A percentile compares a stretch with the other conserved stretches of the same genome.
These are phyloP conservation scores for Blastocystis sp. DNA, from an alignment of 352 stramenopile species.

Conservation along the genomic window DNA sequence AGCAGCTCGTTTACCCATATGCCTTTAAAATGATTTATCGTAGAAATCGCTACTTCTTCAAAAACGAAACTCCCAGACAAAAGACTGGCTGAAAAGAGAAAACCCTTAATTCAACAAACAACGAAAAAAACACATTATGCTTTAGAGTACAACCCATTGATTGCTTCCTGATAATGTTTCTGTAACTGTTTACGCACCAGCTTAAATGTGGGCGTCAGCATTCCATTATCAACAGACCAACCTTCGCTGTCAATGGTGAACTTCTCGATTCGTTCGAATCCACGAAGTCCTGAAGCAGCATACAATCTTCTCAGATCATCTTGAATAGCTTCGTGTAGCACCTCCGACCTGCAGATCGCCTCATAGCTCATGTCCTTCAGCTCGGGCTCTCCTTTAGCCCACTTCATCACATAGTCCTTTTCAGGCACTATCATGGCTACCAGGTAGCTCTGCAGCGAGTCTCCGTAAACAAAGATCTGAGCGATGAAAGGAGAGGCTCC, in stretches of 20 bases:
- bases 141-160: conserved; percentile 71
- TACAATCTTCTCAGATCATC: conserved; percentile 72
- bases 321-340: conserved; percentile 70
- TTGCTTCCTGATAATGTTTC: conserved; percentile 69
- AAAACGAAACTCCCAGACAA: background rate
- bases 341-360: conserved; percentile 65
- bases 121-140: conserved; percentile 65
- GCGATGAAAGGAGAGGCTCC: conserved; percentile 81
- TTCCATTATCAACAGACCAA: conserved; percentile 81
- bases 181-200: conserved; percentile 80
- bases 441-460: conserved; percentile 84
- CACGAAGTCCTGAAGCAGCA: conserved; percentile 72
- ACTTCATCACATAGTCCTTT: conserved; percentile 74
- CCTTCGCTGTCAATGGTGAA: conserved; percentile 75
- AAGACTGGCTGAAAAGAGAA: background rate
- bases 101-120: conserved; percentile 8
- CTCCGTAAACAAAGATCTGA: conserved; percentile 85
- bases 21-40: background rate
- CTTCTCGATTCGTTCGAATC: conserved; percentile 82
- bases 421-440: conserved; percentile 89
- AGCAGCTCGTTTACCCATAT: conserved; percentile 63
- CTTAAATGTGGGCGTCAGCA: conserved; percentile 90
- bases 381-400: conserved; percentile 68
- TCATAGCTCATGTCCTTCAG: conserved; percentile 4
- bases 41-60: background rate